Conservation (phyloP, 179 eudicot species). For the Gypsophila paniculata region DNA sequence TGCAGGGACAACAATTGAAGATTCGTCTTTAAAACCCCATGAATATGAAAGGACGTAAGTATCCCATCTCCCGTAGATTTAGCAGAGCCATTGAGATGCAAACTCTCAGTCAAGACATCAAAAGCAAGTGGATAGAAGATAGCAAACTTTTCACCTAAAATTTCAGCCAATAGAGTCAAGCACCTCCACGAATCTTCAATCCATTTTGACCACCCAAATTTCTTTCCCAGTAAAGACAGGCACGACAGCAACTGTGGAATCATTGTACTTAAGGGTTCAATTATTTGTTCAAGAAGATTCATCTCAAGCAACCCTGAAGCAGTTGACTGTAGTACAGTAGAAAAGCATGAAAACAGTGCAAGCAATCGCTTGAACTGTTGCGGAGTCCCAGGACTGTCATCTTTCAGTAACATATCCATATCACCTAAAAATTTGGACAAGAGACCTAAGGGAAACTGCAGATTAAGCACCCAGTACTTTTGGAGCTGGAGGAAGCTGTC, state of each 20-base stretch:
- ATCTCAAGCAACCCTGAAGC: slow-evolving; percentile 94
- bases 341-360: slow-evolving; percentile 77
- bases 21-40: slow-evolving; percentile 93
- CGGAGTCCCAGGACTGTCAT: slow-evolving; percentile 74
- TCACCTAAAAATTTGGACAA: slow-evolving; percentile 87
- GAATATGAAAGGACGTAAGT: slow-evolving; percentile 72
- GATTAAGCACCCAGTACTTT: slow-evolving; percentile 87
- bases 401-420: slow-evolving; percentile 92
- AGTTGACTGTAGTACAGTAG: slow-evolving; percentile 75
- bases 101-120: slow-evolving; percentile 72
- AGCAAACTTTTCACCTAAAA: slow-evolving; percentile 71
- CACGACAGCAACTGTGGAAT: slow-evolving; percentile 68
- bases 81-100: slow-evolving; percentile 18
- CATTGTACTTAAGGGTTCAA: slow-evolving; percentile 74
- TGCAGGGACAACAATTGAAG: slow-evolving; percentile 86
- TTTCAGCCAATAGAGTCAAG: slow-evolving; percentile 95
- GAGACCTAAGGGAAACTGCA: slow-evolving; percentile 81
- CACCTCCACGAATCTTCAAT: slow-evolving; percentile 90
- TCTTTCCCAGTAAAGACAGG: slow-evolving; percentile 70
- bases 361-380: slow-evolving; percentile 81
- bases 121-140: slow-evolving; percentile 62
- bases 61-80: slow-evolving; percentile 30
- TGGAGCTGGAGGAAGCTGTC: slow-evolving; percentile 90
- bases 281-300: slow-evolving; percentile 70
- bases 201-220: slow-evolving; percentile 94